These are phyloP conservation scores for Fomitopsis serialis DNA, from an alignment of 768 basidiomycete genomes.

Conservation along the genomic window DNA sequence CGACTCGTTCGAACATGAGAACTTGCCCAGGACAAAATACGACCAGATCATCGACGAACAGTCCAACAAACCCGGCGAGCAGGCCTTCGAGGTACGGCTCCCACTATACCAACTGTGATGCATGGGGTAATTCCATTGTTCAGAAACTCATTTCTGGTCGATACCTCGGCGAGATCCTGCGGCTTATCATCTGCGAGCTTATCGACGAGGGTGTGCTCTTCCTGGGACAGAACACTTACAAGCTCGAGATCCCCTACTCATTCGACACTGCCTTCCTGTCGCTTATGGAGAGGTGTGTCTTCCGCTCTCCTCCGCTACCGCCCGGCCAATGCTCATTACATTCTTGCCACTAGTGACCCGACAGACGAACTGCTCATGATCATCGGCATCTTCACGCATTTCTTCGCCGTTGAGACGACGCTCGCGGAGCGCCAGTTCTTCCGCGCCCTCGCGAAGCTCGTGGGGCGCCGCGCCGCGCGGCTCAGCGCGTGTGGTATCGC, in stretches of 20 bases:
- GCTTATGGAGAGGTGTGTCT: constrained; percentile 82
- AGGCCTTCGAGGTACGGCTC: constrained; percentile 72
- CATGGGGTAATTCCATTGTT: neutral
- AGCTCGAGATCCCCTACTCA: constrained; percentile 87
- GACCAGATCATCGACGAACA: constrained; percentile 87
- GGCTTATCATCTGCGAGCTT: constrained; percentile 91
- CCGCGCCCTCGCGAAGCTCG: constrained; percentile 85
- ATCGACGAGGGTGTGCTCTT: constrained; percentile 97
- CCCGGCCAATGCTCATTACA: neutral
- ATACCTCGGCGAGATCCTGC: constrained; percentile 93
- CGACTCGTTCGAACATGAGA: constrained; percentile 92
- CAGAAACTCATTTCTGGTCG: constrained; percentile 95
- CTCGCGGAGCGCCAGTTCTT: constrained; percentile 97
- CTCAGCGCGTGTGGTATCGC: constrained; percentile 95
- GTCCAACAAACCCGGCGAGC: constrained; percentile 96
- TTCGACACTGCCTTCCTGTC: constrained; percentile 97
- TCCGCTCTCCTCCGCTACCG: neutral
- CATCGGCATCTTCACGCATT: constrained; percentile 95
- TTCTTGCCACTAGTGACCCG: constrained; percentile 58
- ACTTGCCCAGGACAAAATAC: constrained; percentile 93
- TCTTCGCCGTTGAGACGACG: constrained; percentile 95
- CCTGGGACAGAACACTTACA: constrained; percentile 97
- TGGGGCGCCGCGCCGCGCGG: constrained; percentile 85
- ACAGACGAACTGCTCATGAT: constrained; percentile 97
- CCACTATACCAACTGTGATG: neutral